Conservation (phyloP, 331 rosid genomes). For the Telfairia occidentalis region DNA sequence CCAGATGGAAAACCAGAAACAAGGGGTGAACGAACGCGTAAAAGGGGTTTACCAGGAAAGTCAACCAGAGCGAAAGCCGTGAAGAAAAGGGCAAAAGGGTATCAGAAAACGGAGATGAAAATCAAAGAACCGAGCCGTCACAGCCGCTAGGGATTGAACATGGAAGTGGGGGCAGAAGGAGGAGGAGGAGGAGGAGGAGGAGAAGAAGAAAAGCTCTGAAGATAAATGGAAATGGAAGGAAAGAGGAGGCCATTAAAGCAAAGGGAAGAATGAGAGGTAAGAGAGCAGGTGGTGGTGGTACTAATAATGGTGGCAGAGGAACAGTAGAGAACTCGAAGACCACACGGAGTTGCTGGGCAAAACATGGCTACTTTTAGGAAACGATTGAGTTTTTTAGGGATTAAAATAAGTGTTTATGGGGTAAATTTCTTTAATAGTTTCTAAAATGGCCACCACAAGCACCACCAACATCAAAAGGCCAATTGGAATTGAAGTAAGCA, state of each 20-base stretch:
- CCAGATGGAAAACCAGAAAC: neutral
- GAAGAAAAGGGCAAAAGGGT: constrained; percentile 15
- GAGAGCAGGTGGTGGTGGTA: neutral
- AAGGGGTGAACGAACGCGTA: constrained; percentile 4
- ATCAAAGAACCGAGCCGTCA: constrained; percentile 2
- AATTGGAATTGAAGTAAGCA: neutral
- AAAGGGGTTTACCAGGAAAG: constrained; percentile 21
- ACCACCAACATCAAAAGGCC: neutral
- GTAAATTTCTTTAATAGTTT: too few species aligned
- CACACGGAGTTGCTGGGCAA: constrained; percentile 9
- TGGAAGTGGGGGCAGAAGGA: constrained; percentile 6
- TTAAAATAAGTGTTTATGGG: neutral
- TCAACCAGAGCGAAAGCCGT: constrained; percentile 24
- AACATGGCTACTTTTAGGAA: neutral
- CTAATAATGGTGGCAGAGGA: neutral
- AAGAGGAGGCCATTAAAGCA: constrained; percentile 25
- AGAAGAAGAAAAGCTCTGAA: neutral
- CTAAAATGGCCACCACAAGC: neutral
- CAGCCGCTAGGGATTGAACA: constrained; percentile 1
- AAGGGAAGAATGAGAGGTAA: neutral
- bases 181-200: constrained; percentile 10
- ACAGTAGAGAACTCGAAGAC: neutral
- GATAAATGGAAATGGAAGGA: neutral
- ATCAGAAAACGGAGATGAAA: constrained; percentile 21
- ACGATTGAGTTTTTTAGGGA: neutral